A percentile compares a stretch with the other conserved stretches of the same genome.
Conservation (phyloP, 768 basidiomycete species). For the Coprinopsis sp. region DNA sequence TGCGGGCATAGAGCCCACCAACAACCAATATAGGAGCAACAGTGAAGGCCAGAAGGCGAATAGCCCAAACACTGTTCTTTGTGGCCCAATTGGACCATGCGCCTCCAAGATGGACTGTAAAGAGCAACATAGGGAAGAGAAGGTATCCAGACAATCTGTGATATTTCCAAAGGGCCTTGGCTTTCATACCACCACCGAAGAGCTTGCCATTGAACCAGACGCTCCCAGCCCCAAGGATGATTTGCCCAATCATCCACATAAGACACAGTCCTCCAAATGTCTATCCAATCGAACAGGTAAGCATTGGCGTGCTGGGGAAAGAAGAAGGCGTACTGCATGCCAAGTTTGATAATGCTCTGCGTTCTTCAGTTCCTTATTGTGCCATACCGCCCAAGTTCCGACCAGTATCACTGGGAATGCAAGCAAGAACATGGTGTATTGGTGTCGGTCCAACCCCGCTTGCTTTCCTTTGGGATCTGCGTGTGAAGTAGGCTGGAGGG, state of each 20-base stretch:
- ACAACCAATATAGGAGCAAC: conserved; percentile 50
- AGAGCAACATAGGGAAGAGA: conserved; percentile 54
- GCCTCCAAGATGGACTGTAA: conserved; percentile 68
- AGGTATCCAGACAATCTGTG: conserved; percentile 83
- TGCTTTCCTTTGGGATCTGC: conserved; percentile 51
- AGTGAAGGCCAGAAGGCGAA: conserved; percentile 48
- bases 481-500: conserved; percentile 69
- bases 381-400: conserved; percentile 58
- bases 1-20: conserved; percentile 39
- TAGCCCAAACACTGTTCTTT: conserved; percentile 28
- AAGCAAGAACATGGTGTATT: conserved; percentile 50
- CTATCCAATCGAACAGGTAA: conserved; percentile 28
- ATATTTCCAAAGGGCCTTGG: conserved; percentile 79
- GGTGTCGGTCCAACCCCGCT: conserved; percentile 66
- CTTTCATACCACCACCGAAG: conserved; percentile 68
- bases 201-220: conserved; percentile 69
- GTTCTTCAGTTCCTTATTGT: conserved; percentile 51
- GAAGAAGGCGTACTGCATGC: conserved; percentile 53
- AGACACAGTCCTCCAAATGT: conserved; percentile 61
- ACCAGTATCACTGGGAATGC: conserved; percentile 55
- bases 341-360: conserved; percentile 63
- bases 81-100: conserved; percentile 60
- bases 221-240: conserved; percentile 62
- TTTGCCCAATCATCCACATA: conserved; percentile 58
- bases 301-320: not conserved